Conservation (phyloP, 768 basidiomycete species). For the Russula brevipes region DNA sequence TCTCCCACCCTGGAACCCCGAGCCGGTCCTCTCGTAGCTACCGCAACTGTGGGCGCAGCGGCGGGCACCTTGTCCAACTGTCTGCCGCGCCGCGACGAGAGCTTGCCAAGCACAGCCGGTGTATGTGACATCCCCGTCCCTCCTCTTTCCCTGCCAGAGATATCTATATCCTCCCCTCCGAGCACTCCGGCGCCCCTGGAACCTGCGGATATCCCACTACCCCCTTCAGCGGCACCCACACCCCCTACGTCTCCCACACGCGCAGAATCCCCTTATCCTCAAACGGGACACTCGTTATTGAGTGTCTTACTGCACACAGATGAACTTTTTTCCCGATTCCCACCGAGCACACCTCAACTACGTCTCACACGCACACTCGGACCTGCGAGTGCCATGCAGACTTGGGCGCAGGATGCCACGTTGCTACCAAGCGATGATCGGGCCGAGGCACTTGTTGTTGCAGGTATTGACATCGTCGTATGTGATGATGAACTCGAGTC, state of each 20-base stretch:
- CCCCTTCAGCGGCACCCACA: slow-evolving; percentile 15
- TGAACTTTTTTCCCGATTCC: slow-evolving; percentile 50
- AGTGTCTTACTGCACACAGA: slow-evolving; percentile 55
- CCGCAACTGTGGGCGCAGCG: background rate
- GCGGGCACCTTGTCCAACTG: no score
- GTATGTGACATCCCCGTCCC: background rate
- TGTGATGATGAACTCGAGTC: slow-evolving; percentile 35
- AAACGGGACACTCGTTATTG: slow-evolving; percentile 34
- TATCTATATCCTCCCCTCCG: background rate
- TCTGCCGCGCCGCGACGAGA: background rate
- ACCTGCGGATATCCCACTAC: slow-evolving; percentile 18
- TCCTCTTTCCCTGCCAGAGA: background rate
- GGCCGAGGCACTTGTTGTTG: slow-evolving; percentile 56
- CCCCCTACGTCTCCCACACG: slow-evolving; percentile 22
- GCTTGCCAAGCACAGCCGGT: background rate
- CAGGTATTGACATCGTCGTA: slow-evolving; percentile 53
- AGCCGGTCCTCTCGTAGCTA: background rate
- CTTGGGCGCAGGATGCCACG: slow-evolving; percentile 54
- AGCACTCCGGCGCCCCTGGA: background rate
- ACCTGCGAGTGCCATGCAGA: slow-evolving; percentile 68
- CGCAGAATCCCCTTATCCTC: slow-evolving; percentile 22
- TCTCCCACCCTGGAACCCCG: background rate
- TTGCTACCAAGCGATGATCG: slow-evolving; percentile 47
- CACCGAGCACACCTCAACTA: slow-evolving; percentile 55
- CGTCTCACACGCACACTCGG: slow-evolving; percentile 61